phyloP scores from a whole-genome alignment of 2,329 filamentous ascomycete species.

The Pyrenophora graminea region DNA sequence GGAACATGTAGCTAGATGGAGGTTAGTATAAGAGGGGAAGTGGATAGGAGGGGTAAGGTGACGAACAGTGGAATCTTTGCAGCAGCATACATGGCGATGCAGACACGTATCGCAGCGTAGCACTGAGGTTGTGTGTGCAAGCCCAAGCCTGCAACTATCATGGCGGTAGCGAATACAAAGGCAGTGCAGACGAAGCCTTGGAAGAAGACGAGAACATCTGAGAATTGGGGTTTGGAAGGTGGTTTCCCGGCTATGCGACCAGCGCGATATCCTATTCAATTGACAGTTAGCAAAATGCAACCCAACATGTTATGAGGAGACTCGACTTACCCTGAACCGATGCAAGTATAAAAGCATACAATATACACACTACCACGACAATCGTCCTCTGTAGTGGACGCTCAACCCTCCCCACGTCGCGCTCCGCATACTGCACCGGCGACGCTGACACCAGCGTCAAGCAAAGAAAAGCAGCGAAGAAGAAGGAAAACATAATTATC shows the following conservation, averaged over 20 bases:
- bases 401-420: constrained; percentile 9
- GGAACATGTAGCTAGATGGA: constrained; percentile 38
- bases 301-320: background rate
- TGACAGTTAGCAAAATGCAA: background rate
- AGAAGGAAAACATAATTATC: too few species aligned
- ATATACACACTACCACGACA: constrained; percentile 20
- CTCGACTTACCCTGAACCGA: constrained; percentile 20
- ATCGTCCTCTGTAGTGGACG: constrained; percentile 9
- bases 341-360: constrained; percentile 21
- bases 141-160: constrained; percentile 36
- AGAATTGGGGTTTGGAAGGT: constrained; percentile 10
- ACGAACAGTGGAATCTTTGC: constrained; percentile 38
- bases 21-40: background rate
- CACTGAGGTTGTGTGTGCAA: constrained; percentile 34
- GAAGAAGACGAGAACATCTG: constrained; percentile 23
- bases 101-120: constrained; percentile 39
- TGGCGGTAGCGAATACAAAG: constrained; percentile 35
- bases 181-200: constrained; percentile 24
- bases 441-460: background rate
- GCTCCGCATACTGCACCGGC: background rate
- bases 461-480: too few species aligned
- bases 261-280: constrained; percentile 21
- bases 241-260: constrained; percentile 21
- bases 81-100: constrained; percentile 42
- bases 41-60: background rate